Evolutionary conservation across 139 green algal species (phyloP).

Genomic region (Coelastrella sp.): DNA sequence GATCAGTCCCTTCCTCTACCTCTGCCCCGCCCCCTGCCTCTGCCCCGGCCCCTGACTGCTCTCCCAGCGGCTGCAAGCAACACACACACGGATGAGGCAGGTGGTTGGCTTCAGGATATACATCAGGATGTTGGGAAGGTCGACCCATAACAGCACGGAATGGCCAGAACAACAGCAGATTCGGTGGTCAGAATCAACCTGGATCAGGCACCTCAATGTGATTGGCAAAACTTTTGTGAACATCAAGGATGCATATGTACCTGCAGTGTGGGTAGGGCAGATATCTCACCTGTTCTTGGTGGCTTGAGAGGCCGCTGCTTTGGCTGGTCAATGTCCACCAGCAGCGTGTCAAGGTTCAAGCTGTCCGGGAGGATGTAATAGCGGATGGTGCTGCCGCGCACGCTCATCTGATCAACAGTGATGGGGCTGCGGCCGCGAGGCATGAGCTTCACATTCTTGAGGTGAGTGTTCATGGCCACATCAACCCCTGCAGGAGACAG

Average conservation of each 20-base stretch:
- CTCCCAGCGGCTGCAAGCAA: conserved; percentile 22
- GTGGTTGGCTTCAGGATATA: not conserved
- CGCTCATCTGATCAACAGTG: conserved; percentile 90
- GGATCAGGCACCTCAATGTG: not conserved
- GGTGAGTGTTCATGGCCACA: conserved; percentile 99
- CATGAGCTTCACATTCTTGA: conserved; percentile 98
- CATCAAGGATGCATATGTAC: not conserved
- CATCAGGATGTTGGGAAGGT: too few species aligned
- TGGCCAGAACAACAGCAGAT: too few species aligned
- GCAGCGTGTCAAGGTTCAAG: conserved; percentile 98
- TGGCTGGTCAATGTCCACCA: conserved; percentile 96
- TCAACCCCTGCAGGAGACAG: conserved; percentile 88
- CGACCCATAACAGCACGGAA: too few species aligned
- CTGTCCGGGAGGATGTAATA: conserved; percentile 99
- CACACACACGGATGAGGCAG: not conserved
- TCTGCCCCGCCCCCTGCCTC: conserved; percentile 23
- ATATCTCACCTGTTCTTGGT: conserved; percentile 22
- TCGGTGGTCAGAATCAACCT: too few species aligned
- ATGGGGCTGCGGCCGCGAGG: conserved; percentile 91
- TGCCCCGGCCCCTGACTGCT: conserved; percentile 4
- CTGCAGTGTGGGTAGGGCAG: too few species aligned
- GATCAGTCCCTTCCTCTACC: not conserved
- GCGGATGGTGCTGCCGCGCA: conserved; percentile 69
- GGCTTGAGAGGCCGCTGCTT: conserved; percentile 90
- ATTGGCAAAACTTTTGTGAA: not conserved